phyloP scores from a whole-genome alignment of 1,284 basidiomycete species.

The Leccinum pachyderme region DNA sequence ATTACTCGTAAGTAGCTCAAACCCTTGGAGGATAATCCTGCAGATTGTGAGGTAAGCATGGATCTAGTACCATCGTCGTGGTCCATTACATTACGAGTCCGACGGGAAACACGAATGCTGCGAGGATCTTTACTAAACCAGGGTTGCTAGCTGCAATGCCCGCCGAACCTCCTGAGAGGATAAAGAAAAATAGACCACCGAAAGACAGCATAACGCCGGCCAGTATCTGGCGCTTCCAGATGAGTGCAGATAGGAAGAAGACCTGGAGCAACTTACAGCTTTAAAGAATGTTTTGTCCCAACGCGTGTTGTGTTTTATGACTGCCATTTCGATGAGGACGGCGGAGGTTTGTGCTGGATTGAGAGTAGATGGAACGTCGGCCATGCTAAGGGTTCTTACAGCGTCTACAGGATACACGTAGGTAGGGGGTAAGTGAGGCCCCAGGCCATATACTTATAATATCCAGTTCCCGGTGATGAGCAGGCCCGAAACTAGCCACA shows the following conservation, averaged over 20 bases:
- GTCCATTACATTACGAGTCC: conserved; percentile 64
- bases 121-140: conserved; percentile 63
- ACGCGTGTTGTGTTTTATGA: conserved; percentile 62
- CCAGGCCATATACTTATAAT: conserved; percentile 22
- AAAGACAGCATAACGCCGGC: conserved; percentile 72
- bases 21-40: conserved; percentile 71
- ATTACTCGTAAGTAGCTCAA: conserved; percentile 71
- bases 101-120: conserved; percentile 69
- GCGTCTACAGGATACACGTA: conserved; percentile 5
- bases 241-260: background rate
- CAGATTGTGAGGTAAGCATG: background rate
- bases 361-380: conserved; percentile 50
- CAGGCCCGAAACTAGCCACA: conserved; percentile 10
- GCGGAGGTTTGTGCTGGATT: conserved; percentile 59
- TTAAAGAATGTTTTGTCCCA: conserved; percentile 63
- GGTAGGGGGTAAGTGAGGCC: background rate
- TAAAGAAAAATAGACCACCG: conserved; percentile 62
- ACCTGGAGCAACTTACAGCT: conserved; percentile 45
- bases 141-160: conserved; percentile 54
- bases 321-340: conserved; percentile 53
- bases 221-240: conserved; percentile 43
- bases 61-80: background rate
- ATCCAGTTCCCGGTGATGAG: background rate
- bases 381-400: conserved; percentile 11
- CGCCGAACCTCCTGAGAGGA: conserved; percentile 58